These are phyloP conservation scores for Aaosphaeria arxii DNA, from an alignment of 2,329 filamentous ascomycete genomes.

Conservation along the genomic window DNA sequence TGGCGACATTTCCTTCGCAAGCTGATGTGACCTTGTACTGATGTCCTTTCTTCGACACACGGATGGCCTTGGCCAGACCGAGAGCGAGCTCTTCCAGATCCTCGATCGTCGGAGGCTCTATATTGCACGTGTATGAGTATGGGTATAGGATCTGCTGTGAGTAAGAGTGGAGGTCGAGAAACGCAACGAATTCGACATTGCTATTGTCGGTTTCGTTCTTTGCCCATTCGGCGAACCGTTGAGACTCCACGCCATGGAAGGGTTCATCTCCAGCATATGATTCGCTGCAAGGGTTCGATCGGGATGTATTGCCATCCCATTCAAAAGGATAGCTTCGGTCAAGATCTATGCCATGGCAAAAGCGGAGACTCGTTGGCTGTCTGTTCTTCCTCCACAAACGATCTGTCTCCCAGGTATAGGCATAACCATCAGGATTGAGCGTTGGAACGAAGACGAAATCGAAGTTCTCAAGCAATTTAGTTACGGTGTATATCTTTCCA, in stretches of 20 bases:
- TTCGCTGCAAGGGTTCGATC: constrained; percentile 82
- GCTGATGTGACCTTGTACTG: constrained; percentile 71
- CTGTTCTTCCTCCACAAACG: constrained; percentile 94
- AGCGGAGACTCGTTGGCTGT: constrained; percentile 75
- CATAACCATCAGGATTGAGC: constrained; percentile 89
- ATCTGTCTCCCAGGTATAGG: constrained; percentile 89
- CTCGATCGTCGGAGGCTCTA: constrained; percentile 79
- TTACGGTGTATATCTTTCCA: constrained; percentile 67
- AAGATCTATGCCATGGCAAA: constrained; percentile 85
- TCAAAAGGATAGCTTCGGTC: constrained; percentile 83
- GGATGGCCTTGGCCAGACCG: constrained; percentile 85
- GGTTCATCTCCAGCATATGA: constrained; percentile 80
- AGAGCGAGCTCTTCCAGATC: constrained; percentile 87
- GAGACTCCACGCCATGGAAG: constrained; percentile 80
- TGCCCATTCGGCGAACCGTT: constrained; percentile 75
- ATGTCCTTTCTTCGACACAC: constrained; percentile 70
- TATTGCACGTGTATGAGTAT: constrained; percentile 79
- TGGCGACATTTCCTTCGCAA: constrained; percentile 71
- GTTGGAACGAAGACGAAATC: constrained; percentile 88
- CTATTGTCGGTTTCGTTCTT: constrained; percentile 70
- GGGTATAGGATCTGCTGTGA: constrained; percentile 93
- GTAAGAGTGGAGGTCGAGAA: constrained; percentile 90
- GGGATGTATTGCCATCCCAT: constrained; percentile 68
- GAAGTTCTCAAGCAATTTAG: constrained; percentile 75
- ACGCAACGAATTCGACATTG: constrained; percentile 74